Evolutionary conservation across 495 filamentous ascomycete genomes (phyloP), one percentile per base, ranked within the genome.

Genomic region (Penicillium nucicola): DNA sequence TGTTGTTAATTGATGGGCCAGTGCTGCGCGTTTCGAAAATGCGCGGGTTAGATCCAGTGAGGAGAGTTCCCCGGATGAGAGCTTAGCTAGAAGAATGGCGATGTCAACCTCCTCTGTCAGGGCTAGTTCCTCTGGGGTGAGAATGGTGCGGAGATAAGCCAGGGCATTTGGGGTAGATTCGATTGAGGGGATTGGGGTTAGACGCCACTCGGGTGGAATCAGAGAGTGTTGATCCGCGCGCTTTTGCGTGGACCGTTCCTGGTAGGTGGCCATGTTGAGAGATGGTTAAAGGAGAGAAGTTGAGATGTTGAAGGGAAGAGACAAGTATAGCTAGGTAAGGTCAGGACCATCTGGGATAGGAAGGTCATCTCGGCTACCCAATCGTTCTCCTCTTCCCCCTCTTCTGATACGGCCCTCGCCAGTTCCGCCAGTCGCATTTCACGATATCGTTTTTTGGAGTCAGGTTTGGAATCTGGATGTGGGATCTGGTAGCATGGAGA

Each of bases 1-100:
- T 57, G 81, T 79, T 17, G 71, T 77, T 57, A 70, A 65, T 62
- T 77, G 77, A 52, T 84, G 81, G 1, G 82, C 81, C 13, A 86
- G 56, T 8, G 70, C 78, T 2, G 84, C 82, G 22, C 84, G 74
- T 35, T 83, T 76, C 2, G 79, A 68, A 56, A 85, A 87, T 4
- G 81, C 83, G 5, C 64, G 77, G 0, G 75, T 81, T 7, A 85
- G 72, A 18, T 72, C 62, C 0, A 68, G 57, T 3, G 70, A 67
- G 4, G 67, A 72, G 3, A 83, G 51, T 14, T 73, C 52, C 4
- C 76, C 70, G 6, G 57, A 69, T 4, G 75, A 69, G 2, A 85
- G 65, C 38, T 70, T 61, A 4, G 52, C 47, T 2, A 79, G 52
- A 0, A 84, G 70, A 2, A 64, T 53, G 17, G 70, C 66, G 12